Percentiles rank a stretch among this genome's conserved stretches.
Evolutionary conservation across 106 monocot species (phyloP).

Genomic region (Dioscorea zingiberensis): DNA sequence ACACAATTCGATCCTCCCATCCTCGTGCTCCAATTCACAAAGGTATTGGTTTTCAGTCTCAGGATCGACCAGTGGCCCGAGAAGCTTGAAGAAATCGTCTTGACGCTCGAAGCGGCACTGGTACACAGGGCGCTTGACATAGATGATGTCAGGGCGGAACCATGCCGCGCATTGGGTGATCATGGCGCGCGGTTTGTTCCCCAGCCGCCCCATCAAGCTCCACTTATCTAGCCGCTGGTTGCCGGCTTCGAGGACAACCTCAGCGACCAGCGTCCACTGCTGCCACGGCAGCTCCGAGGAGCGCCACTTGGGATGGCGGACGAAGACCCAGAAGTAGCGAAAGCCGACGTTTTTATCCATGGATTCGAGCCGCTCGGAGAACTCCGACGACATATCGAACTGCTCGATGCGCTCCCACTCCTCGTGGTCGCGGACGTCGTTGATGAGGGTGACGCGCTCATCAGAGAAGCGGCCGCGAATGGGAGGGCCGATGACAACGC

Average conservation of each 20-base stretch:
- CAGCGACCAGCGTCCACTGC: constrained; percentile 87
- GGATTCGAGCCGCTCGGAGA: constrained; percentile 32
- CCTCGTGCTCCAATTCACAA: constrained; percentile 37
- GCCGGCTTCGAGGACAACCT: constrained; percentile 61
- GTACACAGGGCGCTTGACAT: constrained; percentile 80
- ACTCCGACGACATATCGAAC: constrained; percentile 69
- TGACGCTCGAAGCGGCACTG: constrained; percentile 94
- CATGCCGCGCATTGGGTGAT: constrained; percentile 93
- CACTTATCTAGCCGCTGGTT: constrained; percentile 79
- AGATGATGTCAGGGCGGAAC: constrained; percentile 85
- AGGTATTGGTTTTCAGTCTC: constrained; percentile 52
- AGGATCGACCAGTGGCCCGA: constrained; percentile 78
- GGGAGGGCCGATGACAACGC: constrained; percentile 85
- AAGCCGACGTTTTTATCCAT: constrained; percentile 39
- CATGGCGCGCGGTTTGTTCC: constrained; percentile 51
- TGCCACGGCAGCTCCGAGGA: constrained; percentile 59
- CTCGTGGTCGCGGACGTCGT: constrained; percentile 63
- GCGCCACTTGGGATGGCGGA: constrained; percentile 84
- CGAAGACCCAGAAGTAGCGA: constrained; percentile 87
- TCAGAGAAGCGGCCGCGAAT: constrained; percentile 93
- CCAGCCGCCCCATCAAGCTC: constrained; percentile 83
- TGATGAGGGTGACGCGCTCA: constrained; percentile 65
- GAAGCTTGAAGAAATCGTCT: constrained; percentile 63
- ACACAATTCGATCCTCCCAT: constrained; percentile 37
- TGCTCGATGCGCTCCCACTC: constrained; percentile 84